Evolutionary conservation across 2,329 filamentous ascomycete genomes (phyloP).

Genomic region (Penicillium sp.): DNA sequence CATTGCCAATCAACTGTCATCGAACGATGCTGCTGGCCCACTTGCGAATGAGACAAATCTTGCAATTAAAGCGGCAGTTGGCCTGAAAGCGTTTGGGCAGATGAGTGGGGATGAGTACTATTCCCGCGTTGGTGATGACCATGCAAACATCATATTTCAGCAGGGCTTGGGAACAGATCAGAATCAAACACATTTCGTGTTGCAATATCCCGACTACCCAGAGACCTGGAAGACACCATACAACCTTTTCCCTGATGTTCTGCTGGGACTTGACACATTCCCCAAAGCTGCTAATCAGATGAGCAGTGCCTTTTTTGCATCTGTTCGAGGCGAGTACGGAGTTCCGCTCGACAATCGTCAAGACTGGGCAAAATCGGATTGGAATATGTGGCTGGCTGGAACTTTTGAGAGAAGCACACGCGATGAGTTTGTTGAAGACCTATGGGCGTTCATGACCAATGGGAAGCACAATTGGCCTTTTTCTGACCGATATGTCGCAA

Average conservation of each 20-base stretch:
- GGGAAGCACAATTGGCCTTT: slow-evolving; percentile 48
- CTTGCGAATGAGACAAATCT: slow-evolving; percentile 50
- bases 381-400: slow-evolving; percentile 47
- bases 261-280: slow-evolving; percentile 44
- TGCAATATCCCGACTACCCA: slow-evolving; percentile 40
- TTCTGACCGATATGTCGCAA: slow-evolving; percentile 44
- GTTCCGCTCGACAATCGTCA: slow-evolving; percentile 43
- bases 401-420: slow-evolving; percentile 32
- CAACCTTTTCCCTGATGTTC: slow-evolving; percentile 45
- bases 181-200: slow-evolving; percentile 41
- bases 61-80: slow-evolving; percentile 51
- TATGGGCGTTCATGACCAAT: slow-evolving; percentile 47
- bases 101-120: slow-evolving; percentile 41
- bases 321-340: slow-evolving; percentile 38
- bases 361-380: slow-evolving; percentile 47
- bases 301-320: slow-evolving; percentile 39
- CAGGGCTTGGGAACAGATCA: slow-evolving; percentile 38
- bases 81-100: slow-evolving; percentile 47
- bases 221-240: slow-evolving; percentile 42
- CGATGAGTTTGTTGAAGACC: slow-evolving; percentile 40
- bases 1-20: slow-evolving; percentile 43
- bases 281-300: slow-evolving; percentile 37
- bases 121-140: slow-evolving; percentile 35
- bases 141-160: slow-evolving; percentile 38
- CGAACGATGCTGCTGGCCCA: slow-evolving; percentile 45